phyloP scores from a whole-genome alignment of 176 grass and related monocot species.

The Triticum turgidum region DNA sequence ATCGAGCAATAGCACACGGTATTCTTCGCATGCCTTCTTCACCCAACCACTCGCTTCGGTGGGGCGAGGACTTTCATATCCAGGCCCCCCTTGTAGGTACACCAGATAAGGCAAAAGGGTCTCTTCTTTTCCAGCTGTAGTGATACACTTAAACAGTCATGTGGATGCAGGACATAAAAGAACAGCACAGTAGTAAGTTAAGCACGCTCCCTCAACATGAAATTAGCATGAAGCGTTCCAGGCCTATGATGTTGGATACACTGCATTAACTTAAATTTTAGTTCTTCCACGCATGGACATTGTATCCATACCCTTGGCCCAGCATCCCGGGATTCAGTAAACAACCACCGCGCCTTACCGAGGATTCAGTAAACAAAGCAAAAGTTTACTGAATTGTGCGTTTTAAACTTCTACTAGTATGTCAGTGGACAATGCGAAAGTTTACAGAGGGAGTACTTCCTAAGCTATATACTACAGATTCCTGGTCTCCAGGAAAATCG shows the following conservation, averaged over 20 bases:
- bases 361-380: not conserved
- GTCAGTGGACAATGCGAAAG: not conserved
- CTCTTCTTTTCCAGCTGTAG: constrained; percentile 77
- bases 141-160: not conserved
- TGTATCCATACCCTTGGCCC: not conserved
- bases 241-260: not conserved
- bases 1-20: constrained; percentile 77
- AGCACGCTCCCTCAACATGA: not conserved
- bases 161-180: not conserved
- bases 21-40: constrained; percentile 86
- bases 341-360: not conserved
- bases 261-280: not conserved
- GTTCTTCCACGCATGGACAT: not conserved
- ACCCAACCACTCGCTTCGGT: constrained; percentile 81
- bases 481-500: not conserved
- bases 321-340: not conserved
- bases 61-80: constrained; percentile 79
- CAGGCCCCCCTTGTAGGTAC: constrained; percentile 92
- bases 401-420: too few species aligned
- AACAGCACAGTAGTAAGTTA: not conserved
- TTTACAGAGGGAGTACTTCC: too few species aligned
- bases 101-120: constrained; percentile 67
- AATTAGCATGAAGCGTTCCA: not conserved
- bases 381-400: not conserved
- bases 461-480: not conserved